Evolutionary conservation across 352 stramenopile genomes (phyloP).

Genomic region (Pythium dissimile): DNA sequence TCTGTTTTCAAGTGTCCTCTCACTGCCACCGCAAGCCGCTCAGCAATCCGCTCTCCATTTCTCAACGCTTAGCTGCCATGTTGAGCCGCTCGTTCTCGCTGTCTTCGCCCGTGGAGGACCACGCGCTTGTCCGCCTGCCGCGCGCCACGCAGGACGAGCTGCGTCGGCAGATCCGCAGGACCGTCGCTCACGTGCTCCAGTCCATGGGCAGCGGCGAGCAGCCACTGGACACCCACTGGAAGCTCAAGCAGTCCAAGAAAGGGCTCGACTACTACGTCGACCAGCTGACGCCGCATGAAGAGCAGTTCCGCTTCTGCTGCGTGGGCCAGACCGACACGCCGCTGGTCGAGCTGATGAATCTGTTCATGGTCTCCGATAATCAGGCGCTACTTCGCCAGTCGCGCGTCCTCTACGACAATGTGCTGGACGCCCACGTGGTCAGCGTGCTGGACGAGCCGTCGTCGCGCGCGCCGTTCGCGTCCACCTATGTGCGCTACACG

Average conservation of each 20-base stretch:
- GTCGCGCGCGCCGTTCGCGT: constrained; percentile 30
- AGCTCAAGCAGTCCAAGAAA: constrained; percentile 32
- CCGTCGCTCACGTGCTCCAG: neutral
- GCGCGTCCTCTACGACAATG: constrained; percentile 37
- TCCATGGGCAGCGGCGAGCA: constrained; percentile 8
- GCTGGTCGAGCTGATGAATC: constrained; percentile 34
- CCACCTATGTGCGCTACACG: constrained; percentile 36
- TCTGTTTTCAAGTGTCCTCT: no score
- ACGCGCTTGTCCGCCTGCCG: neutral
- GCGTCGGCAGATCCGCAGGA: neutral
- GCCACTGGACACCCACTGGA: constrained; percentile 25
- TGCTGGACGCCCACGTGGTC: constrained; percentile 40
- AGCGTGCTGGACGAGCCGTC: constrained; percentile 38
- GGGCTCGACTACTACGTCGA: constrained; percentile 43
- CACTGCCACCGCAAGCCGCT: no score
- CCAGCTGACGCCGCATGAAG: constrained; percentile 18
- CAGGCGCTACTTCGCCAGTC: constrained; percentile 27
- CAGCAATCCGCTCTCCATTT: no score
- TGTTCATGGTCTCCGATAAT: constrained; percentile 37
- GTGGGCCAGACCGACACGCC: constrained; percentile 29
- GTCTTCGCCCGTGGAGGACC: no score
- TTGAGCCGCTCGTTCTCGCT: no score
- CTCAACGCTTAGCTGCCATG: no score
- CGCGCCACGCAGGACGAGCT: neutral
- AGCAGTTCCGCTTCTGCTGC: constrained; percentile 46